Evolutionary conservation across 148 eudicot genomes (phyloP), one percentile per base, ranked within the genome.

Genomic region (Tetragonia tetragonoides): DNA sequence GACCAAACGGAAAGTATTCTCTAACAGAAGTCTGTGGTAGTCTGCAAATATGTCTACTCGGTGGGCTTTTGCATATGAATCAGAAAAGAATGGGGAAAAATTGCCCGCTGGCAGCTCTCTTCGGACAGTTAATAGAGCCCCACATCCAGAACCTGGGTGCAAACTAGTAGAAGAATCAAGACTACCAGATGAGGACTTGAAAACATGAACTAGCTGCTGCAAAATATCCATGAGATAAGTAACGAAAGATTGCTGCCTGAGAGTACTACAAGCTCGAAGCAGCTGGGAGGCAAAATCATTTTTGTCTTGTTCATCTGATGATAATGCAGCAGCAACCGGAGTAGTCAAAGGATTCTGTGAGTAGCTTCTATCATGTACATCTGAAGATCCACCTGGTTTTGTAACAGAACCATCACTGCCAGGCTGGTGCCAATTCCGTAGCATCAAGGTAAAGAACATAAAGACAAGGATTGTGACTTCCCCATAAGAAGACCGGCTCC

Each of bases 31-130:
- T 83, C 97, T 86, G 70, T 96, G 99, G 85, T 90, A 96, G 88
- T 96, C 99, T 5, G 84, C 98, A 88, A 96, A 96, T 64, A 96
- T 76, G 82, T 96, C 99, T 9, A 81, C 71, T 38, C 93, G 92
- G 70, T 96, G 98, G 28, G 95, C 88, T 86, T 93, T 96, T 15
- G 97, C 98, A 86, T 96, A 93, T 67, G 99, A 91, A 87, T 96
- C 99, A 38, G 98, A 93, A 77, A 96, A 96, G 75, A 96, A 93
- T 1, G 99, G 99, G 73, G 99, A 91, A 78, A 89, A 96, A 79
- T 96, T 96, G 46, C 99, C 98, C 3, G 95, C 98, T n/a, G 99
- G 98, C 57, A 96, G 87, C 81, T 96, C 99, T 83, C 99, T 93
- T 72, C 98, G 89, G 68, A 96, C 92, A 40, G 92, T 90, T 74